Percentiles rank a stretch among this genome's conserved stretches.
These are phyloP conservation scores for Globisporangium apiculatum DNA, from an alignment of 352 stramenopile genomes.

Conservation along the genomic window DNA sequence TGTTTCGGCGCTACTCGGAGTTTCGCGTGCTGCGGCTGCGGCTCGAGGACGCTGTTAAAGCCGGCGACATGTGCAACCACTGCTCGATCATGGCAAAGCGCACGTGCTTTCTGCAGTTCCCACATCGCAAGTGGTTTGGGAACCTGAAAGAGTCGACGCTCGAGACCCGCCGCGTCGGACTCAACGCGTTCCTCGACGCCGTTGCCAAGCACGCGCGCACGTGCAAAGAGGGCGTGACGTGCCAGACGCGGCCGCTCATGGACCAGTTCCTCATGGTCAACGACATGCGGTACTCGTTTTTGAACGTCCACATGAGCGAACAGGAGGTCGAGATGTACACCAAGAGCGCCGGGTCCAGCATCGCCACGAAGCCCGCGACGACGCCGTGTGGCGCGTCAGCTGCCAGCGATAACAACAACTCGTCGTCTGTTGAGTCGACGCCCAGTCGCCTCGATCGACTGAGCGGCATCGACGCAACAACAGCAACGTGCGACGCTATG, in stretches of 20 bases:
- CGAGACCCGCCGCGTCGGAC: constrained; percentile 57
- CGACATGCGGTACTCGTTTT: constrained; percentile 85
- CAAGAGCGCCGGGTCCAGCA: constrained; percentile 20
- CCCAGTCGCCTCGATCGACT: constrained; percentile 26
- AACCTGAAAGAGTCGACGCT: constrained; percentile 71
- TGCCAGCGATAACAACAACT: constrained; percentile 12
- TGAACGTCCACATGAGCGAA: constrained; percentile 80
- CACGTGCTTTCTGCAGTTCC: constrained; percentile 79
- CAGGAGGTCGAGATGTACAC: constrained; percentile 31
- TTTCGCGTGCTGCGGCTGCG: constrained; percentile 69
- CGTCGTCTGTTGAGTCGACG: constrained; percentile 5
- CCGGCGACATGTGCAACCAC: constrained; percentile 62
- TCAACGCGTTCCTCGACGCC: constrained; percentile 72
- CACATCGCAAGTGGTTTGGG: constrained; percentile 62
- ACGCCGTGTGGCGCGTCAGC: constrained; percentile 15
- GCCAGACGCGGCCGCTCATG: constrained; percentile 67
- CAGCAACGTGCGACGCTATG: background rate
- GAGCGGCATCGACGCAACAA: constrained; percentile 27
- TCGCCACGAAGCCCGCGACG: constrained; percentile 19
- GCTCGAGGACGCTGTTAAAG: constrained; percentile 55
- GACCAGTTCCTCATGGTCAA: constrained; percentile 87
- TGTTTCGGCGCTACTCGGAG: constrained; percentile 82
- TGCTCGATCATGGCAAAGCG: constrained; percentile 77
- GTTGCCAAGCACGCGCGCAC: constrained; percentile 73
- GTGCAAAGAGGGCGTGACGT: constrained; percentile 62